These are phyloP conservation scores for Apiosordaria backusii DNA, from an alignment of 495 filamentous ascomycete genomes.

Conservation along the genomic window DNA sequence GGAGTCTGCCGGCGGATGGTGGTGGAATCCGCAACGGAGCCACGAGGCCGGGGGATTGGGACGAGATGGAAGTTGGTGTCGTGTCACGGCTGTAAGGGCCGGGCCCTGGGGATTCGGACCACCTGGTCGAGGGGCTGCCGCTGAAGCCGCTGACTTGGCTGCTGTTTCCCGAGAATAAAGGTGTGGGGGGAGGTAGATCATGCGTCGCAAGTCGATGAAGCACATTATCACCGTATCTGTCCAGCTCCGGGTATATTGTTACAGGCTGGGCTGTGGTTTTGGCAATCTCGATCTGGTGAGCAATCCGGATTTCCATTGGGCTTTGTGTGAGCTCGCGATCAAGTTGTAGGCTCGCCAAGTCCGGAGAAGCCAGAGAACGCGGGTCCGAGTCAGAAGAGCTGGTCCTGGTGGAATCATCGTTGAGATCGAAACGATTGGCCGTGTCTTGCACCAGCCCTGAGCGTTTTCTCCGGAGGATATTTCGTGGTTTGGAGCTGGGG, in stretches of 20 bases:
- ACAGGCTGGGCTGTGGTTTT: slow-evolving; percentile 32
- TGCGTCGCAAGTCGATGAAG: slow-evolving; percentile 51
- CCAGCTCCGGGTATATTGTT: slow-evolving; percentile 51
- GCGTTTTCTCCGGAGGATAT: slow-evolving; percentile 46
- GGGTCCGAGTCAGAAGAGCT: slow-evolving; percentile 40
- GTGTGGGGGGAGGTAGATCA: slow-evolving; percentile 63
- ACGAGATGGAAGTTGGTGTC: slow-evolving; percentile 93
- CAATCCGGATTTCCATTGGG: slow-evolving; percentile 36
- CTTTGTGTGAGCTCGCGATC: slow-evolving; percentile 41
- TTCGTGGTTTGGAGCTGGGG: slow-evolving; percentile 32
- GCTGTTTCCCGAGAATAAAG: slow-evolving; percentile 53
- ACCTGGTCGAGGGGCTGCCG: slow-evolving; percentile 88
- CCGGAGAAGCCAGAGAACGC: slow-evolving; percentile 31
- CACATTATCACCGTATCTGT: slow-evolving; percentile 49
- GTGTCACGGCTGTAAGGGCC: slow-evolving; percentile 80
- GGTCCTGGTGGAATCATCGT: slow-evolving; percentile 35
- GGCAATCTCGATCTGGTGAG: slow-evolving; percentile 35
- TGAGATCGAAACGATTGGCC: slow-evolving; percentile 28
- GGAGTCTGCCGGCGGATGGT: slow-evolving; percentile 46
- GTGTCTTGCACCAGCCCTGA: slow-evolving; percentile 42
- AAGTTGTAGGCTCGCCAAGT: slow-evolving; percentile 27
- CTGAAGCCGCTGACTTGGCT: slow-evolving; percentile 64
- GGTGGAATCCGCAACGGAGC: slow-evolving; percentile 54
- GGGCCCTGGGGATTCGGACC: slow-evolving; percentile 84
- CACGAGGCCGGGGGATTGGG: slow-evolving; percentile 82